Base-by-base conservation (phyloP, 2,329 filamentous ascomycete genomes). In the Cytospora mali region DNA sequence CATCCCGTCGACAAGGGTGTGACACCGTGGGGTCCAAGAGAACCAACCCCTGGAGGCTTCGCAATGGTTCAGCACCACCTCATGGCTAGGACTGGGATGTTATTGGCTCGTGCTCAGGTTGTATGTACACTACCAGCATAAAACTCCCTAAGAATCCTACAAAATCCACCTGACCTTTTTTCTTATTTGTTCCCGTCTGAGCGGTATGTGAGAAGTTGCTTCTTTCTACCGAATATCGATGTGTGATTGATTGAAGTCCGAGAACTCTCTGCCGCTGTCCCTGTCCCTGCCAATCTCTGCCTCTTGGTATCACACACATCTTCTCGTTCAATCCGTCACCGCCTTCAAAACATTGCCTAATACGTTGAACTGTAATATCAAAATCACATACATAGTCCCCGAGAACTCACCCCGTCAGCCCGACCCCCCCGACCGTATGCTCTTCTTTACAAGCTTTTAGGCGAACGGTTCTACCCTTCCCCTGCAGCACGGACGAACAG, bases 61-160 rank as follows among this genome's bases (percentile, higher is more conserved):
- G 33, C 49, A 25, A 23, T 48, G 54, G 42, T 48, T 53, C 60
- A 46, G 58, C 33, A 18, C 58, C 18, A 52, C 60, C 60, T 62
- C 60, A 55, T 62, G 60, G 60, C 51, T 28, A 23, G 27, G 55
- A 52, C 56, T 57, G 54, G 33, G 49, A 42, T 58, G 53, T 33
- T 23, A 62, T 53, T 62, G 60, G 60, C 55, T 16, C 39, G 39
- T 42, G 39, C 39, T 42, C n/a, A 42, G 6, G 6, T 10, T 21
- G 35, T 39, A 39, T 18, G 5, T 18, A 39, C 14, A 39, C 16
- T 11, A 31, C n/a, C 29, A 31, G 4, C 13, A 39, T 18, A 39
- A n/a, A 39, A 18, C 6, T 18, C 16, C 18, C 6, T n/a, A 3
- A 5, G 4, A 9, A 9, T 42, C 14, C 21, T 42, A 18, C 21